Evolutionary conservation across 1,139 yeast genomes (phyloP), one percentile per base, ranked within the genome.

Genomic region (Magnusiomyces fungicola): DNA sequence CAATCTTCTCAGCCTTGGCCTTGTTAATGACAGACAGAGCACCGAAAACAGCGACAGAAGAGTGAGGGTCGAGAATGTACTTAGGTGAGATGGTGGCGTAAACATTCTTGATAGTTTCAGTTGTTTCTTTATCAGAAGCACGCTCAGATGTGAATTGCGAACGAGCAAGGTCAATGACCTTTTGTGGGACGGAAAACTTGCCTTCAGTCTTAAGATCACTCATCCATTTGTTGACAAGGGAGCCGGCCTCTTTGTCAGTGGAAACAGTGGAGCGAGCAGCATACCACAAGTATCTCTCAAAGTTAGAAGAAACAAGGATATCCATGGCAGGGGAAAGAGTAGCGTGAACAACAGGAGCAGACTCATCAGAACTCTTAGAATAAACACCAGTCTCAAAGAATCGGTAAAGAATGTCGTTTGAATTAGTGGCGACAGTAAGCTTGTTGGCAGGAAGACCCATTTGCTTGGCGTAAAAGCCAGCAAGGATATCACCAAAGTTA

Each of bases 241-340:
- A 68, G 54, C 97, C 97, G 18, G 98, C 95, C 65, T 80, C 79
- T 42, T 70, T 69, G 59, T 83, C 85, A 55, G 77, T 73, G 21
- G 69, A 66, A 25, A 78, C 74, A 38, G 81, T 74, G 54, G 76
- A 76, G 65, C 92, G 81, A 24, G 90, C 86, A 63, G 89, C 78
- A 64, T 87, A 89, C 98, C 98, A 92, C 58, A 92, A 75, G 64
- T 90, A 80, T 68, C 99, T 83, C 73, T 92, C 99, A 64, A 92
- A 92, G 69, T 92, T 92, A 30, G 96, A 86, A 12, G 97, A 89
- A 53, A 92, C 88, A 59, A 88, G 78, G 60, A 92, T 92, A 67
- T 92, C 99, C 99, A 92, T 92, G 33, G 99, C 99, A 56, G 99
- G 99, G 1, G 97, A 87, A 59, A 82, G 73, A 18, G 98, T 90